Conservation (phyloP, 202 grass and related monocot genomes). For the Panicum virgatum region DNA sequence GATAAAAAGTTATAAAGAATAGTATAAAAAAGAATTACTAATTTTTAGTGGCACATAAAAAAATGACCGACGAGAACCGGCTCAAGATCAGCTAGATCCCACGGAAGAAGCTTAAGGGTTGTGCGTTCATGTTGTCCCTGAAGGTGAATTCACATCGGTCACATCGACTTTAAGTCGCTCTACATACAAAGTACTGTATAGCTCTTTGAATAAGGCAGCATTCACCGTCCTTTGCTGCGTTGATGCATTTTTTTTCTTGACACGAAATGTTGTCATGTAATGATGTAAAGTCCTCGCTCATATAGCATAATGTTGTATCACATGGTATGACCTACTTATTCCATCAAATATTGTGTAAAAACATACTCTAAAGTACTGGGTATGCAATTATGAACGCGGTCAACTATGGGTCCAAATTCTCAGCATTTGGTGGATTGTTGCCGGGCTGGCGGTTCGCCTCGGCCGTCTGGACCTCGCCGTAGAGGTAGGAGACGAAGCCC, state of each 20-base stretch:
- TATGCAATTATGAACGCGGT: background rate
- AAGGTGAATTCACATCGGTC: conserved; percentile 42
- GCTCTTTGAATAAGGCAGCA: background rate
- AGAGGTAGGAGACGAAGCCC: conserved; percentile 81
- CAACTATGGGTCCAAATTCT: conserved; percentile 36
- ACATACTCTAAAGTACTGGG: background rate
- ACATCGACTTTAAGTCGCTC: too few species aligned
- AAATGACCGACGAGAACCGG: conserved; percentile 46
- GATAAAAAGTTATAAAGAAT: too few species aligned
- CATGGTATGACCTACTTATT: background rate
- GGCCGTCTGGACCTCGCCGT: conserved; percentile 59
- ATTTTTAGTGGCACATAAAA: too few species aligned
- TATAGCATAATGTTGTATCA: background rate
- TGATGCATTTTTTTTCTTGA: background rate
- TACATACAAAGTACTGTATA: background rate
- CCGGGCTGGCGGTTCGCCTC: conserved; percentile 13
- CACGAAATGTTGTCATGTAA: background rate
- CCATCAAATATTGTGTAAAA: background rate
- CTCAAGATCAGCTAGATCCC: conserved; percentile 58
- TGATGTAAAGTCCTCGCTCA: background rate
- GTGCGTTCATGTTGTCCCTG: conserved; percentile 25
- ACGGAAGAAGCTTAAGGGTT: conserved; percentile 35
- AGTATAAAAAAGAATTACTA: too few species aligned
- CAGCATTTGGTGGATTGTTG: background rate
- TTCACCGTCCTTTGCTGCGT: background rate